Base-by-base conservation (phyloP, 768 basidiomycete genomes). In the Leccinum boreale region DNA sequence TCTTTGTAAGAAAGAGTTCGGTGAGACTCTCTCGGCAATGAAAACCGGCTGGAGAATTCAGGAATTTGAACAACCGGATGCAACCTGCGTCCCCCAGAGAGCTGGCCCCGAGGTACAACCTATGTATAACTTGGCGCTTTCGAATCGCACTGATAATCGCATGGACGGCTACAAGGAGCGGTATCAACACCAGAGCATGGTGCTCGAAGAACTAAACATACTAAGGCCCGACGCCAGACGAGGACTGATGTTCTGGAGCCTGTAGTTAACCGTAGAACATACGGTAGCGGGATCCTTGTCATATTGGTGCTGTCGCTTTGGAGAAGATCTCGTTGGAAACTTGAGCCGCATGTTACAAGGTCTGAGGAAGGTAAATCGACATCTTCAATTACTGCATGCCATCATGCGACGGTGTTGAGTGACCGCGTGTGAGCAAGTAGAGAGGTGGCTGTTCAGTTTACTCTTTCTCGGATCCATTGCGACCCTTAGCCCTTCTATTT, bases 1-100 rank as follows among this genome's bases (percentile, higher is more conserved):
- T 86, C 3, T 77, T 75, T 52, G 85, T 86, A 55, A 89, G 74
- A 58, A 76, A 79, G 31, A 89, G 81, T 62, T 85, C 81, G 2
- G 73, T 70, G 55, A 89, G 77, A 50, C 61, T 52, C 5, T 65
- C 60, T 49, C 66, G 67, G 61, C 83, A 76, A 56, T 67, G 71
- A 57, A 72, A 69, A 19, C 83, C 85, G 17, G 72, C 68, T 5
- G 73, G 66, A 11, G 86, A 86, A 26, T 70, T 58, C 7, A 89
- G 73, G 64, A 82, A 87, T 17, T 70, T 69, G 65, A 87, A 84
- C 9, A 89, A 71, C 23, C 74, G 72, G 26, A 75, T 67, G 55
- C 81, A 83, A 33, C 87, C 87, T 14, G 80, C 77, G 64, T 86
- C 82, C 9, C 80, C 79, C 9, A 89, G 76, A 21, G 73, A 63